Conservation (phyloP, 2,329 filamentous ascomycete genomes). For the Cephalotrichum gorgonifer region DNA sequence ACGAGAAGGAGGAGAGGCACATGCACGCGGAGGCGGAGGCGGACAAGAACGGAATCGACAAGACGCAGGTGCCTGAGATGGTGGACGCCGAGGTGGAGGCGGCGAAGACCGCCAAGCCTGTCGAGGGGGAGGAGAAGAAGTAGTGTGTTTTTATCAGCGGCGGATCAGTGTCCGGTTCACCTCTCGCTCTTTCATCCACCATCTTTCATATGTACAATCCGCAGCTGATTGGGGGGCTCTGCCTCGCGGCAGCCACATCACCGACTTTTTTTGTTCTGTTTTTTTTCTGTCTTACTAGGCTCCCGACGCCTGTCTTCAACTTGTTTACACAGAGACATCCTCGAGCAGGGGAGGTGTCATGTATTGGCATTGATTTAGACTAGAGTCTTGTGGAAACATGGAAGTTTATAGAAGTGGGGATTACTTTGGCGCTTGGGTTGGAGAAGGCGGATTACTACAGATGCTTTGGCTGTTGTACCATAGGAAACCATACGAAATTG, state of each 20-base stretch:
- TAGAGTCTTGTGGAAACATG: background rate
- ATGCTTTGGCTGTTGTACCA: background rate
- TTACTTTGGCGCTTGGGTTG: background rate
- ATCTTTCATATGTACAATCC: background rate
- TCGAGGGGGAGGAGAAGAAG: constrained; percentile 20
- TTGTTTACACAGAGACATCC: background rate
- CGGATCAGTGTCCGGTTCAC: constrained; percentile 7
- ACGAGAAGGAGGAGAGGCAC: constrained; percentile 76
- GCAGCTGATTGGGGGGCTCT: background rate
- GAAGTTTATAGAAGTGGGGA: background rate
- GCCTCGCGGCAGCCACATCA: background rate
- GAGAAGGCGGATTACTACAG: background rate
- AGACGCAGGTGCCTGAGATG: constrained; percentile 6
- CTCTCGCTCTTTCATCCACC: background rate
- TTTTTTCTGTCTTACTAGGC: background rate
- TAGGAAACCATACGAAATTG: too few species aligned
- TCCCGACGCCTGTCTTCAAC: background rate
- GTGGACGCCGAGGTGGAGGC: constrained; percentile 15
- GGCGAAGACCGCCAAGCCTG: constrained; percentile 13
- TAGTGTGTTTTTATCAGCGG: constrained; percentile 2
- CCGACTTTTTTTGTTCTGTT: background rate
- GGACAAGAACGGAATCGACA: constrained; percentile 10
- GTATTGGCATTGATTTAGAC: background rate
- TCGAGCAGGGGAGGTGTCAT: background rate
- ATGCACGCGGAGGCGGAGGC: constrained; percentile 35